Base-by-base conservation (phyloP, 345 rosid species). In the Gossypium stocksii region DNA sequence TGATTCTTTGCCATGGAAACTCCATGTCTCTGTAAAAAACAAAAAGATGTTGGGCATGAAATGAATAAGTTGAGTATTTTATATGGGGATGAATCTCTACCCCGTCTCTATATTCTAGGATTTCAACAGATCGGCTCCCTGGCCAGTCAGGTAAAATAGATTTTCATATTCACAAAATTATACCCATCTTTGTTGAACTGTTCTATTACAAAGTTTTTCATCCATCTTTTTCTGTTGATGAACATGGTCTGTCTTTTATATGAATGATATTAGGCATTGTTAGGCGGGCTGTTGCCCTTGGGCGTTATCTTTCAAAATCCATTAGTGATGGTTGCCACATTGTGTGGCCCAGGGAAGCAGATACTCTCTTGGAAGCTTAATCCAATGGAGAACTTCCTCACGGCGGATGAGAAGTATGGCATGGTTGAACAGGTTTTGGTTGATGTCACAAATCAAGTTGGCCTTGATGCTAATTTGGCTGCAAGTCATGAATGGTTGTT, bases 271-370 rank as follows among this genome's bases (percentile, higher is more conserved):
- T 75, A 89, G 98, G 99, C 78, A 91, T 91, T 68, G 97, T 96
- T 43, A 93, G 85, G 78, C 90, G 98, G 60, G 97, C 98, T 53
- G 98, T 90, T 80, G 98, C 90, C 25, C 89, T 91, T 77, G 99
- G 99, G 61, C 99, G 98, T 15, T 90, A 88, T 81, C 91, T 96
- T n/a, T 63, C 99, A 96, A 85, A 96, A 96, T 75, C 99, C 99
- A 53, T 77, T 96, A 83, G 98, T 97, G 70, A 93, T 90, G 93
- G 92, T 78, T 14, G 86, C 97, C 3, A 89, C 99, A 59, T 82
- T 96, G 54, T 96, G 99, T 77, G 99, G 99, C 69, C 97, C 98
- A 49, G 93, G 89, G 75, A 88, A 78, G 86, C 98, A 96, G 86
- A 89, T 96, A 74, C 85, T 96, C 72, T 96, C 99, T 52, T 96